These are phyloP conservation scores for Dendrobium catenatum DNA, from an alignment of 106 monocot species.

Conservation along the genomic window DNA sequence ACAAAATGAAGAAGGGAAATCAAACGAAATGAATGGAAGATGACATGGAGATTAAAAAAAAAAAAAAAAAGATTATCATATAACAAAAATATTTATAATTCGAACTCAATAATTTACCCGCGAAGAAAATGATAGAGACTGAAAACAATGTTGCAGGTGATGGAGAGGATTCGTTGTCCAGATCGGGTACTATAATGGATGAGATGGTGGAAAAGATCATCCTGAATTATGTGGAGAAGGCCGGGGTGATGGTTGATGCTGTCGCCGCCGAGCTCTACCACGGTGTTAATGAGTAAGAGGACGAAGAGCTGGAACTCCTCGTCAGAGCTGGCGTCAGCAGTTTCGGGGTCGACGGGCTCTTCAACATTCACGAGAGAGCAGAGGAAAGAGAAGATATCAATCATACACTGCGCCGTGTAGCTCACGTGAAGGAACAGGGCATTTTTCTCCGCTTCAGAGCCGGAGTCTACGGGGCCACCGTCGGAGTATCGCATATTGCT, in stretches of 20 bases:
- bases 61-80: neutral
- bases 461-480: constrained; percentile 7
- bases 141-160: constrained; percentile 83
- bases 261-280: constrained; percentile 74
- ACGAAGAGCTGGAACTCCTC: constrained; percentile 77
- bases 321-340: constrained; percentile 31
- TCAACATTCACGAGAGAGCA: constrained; percentile 71
- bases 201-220: constrained; percentile 76
- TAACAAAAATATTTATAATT: no score
- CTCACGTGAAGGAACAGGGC: neutral
- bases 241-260: constrained; percentile 47
- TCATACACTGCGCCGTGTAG: constrained; percentile 72
- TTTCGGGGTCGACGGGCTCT: constrained; percentile 21
- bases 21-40: neutral
- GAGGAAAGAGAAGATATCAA: constrained; percentile 69
- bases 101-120: constrained; percentile 12
- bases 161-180: constrained; percentile 68
- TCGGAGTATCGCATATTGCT: constrained; percentile 33
- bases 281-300: constrained; percentile 67
- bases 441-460: constrained; percentile 25
- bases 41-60: neutral
- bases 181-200: constrained; percentile 50
- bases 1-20: neutral
- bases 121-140: constrained; percentile 84
- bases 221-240: constrained; percentile 62